Evolutionary conservation across 208 protist species (phyloP).

Genomic region (Trypanosoma theileri): DNA sequence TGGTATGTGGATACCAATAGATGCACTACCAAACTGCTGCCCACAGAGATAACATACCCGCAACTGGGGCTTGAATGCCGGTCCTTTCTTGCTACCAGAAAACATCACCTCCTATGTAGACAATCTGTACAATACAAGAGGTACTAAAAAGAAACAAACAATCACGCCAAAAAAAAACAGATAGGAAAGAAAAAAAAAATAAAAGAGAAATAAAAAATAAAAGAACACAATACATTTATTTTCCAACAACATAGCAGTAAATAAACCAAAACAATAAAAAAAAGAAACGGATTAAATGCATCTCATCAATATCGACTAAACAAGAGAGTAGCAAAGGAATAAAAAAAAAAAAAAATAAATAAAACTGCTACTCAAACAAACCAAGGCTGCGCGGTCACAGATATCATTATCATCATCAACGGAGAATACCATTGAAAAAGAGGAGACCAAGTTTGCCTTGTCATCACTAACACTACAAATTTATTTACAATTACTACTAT

Average conservation of each 20-base stretch:
- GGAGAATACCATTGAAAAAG: too few species aligned
- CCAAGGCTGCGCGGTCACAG: too few species aligned
- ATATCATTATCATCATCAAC: too few species aligned
- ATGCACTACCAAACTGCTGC: slow-evolving; percentile 87
- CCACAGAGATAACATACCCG: slow-evolving; percentile 87
- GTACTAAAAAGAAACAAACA: neutral
- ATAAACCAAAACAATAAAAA: neutral
- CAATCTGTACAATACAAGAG: neutral
- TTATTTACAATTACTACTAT: slow-evolving; percentile 5
- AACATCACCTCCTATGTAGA: slow-evolving; percentile 15
- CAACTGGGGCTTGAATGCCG: slow-evolving; percentile 51
- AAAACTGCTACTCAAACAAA: too few species aligned
- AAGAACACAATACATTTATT: neutral
- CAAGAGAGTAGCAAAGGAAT: too few species aligned
- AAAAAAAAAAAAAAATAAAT: too few species aligned
- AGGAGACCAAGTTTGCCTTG: too few species aligned
- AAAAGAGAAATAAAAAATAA: neutral
- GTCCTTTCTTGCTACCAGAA: slow-evolving; percentile 23
- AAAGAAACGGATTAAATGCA: neutral
- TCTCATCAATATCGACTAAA: too few species aligned
- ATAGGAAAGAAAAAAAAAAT: slow-evolving; percentile 9
- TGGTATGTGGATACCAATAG: slow-evolving; percentile 89
- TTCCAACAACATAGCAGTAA: neutral
- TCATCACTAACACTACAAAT: too few species aligned
- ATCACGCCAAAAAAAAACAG: neutral